A percentile compares a stretch with the other conserved stretches of the same genome.
These are phyloP conservation scores for Xylaria sp. DNA, from an alignment of 2,329 filamentous ascomycete species.

Conservation along the genomic window DNA sequence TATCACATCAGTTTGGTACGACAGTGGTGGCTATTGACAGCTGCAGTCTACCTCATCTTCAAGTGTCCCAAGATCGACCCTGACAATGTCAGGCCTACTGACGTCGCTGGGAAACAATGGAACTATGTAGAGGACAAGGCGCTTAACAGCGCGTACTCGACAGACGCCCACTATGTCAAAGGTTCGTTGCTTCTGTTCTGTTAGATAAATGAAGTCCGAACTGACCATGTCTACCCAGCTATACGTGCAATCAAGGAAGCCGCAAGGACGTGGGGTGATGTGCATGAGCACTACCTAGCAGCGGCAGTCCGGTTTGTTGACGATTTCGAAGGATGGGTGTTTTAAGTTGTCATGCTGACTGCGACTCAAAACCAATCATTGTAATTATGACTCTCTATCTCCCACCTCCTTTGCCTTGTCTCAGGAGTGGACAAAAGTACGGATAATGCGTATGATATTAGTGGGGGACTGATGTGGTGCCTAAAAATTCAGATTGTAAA, in stretches of 20 bases:
- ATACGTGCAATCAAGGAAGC: conserved; percentile 77
- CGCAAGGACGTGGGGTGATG: conserved; percentile 75
- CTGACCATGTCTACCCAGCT: conserved; percentile 51
- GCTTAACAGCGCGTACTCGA: conserved; percentile 68
- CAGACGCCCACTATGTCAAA: conserved; percentile 87
- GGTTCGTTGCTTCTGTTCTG: conserved; percentile 51
- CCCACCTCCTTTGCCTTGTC: not conserved
- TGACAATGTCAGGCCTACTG: conserved; percentile 64
- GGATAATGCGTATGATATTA: no score
- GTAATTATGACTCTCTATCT: no score
- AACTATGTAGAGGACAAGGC: conserved; percentile 75
- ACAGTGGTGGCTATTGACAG: conserved; percentile 87
- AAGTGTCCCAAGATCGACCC: conserved; percentile 73
- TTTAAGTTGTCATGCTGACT: conserved; percentile 32
- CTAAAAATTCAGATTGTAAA: no score
- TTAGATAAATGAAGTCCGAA: not conserved
- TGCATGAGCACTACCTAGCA: conserved; percentile 67
- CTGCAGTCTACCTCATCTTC: conserved; percentile 79
- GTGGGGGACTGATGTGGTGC: conserved; percentile 4
- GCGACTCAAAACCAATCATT: no score
- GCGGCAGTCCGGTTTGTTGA: conserved; percentile 75
- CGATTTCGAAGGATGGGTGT: conserved; percentile 72
- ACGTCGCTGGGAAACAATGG: conserved; percentile 74
- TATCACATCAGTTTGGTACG: conserved; percentile 77
- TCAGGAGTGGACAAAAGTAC: not conserved